Evolutionary conservation across 148 eudicot species (phyloP), one percentile per base, ranked within the genome.

Genomic region (Tetragonia tetragonoides): DNA sequence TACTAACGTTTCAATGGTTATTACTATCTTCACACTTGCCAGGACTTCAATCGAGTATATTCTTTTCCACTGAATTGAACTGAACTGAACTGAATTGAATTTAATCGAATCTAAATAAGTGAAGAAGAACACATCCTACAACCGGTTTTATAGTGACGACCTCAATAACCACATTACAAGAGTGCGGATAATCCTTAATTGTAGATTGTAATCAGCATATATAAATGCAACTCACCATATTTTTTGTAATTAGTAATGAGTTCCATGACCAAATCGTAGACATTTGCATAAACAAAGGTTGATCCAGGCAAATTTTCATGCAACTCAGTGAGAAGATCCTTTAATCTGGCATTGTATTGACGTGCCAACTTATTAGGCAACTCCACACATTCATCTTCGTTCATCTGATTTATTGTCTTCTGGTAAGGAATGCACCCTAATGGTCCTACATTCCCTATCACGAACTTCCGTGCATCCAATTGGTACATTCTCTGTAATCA

Each of bases 351-450:
- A 51, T 95, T 95, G 84, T 93, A 95, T 73, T 90, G 90, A 63
- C 84, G 91, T 0, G 97, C 99, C 34, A 95, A 81, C 78, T 93
- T 86, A 77, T 95, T 90, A 0, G 99, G 91, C 79, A 95, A 76
- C 14, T 84, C 96, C 21, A 88, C 99, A 24, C 99, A 95, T 75
- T 95, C 87, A 18, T 86, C 71, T 62, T 90, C 91, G 1, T 53
- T 85, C 24, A 95, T 73, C 51, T 88, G 97, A 78, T 95, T 91
- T 15, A 95, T 89, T 16, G 95, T 91, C 82, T 89, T 93, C 70
- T 95, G 99, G 51, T 95, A 95, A 9, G 99, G 99, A 47, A 95
- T 95, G 87, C 99, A 95, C 7, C 99, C 99, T 12, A 95, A 70
- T 0, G 99, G 99, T 18, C 99, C 99, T 16, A 95, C 95, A 78